Evolutionary conservation across 2,329 filamentous ascomycete species (phyloP).

Genomic region (Cytospora mali): DNA sequence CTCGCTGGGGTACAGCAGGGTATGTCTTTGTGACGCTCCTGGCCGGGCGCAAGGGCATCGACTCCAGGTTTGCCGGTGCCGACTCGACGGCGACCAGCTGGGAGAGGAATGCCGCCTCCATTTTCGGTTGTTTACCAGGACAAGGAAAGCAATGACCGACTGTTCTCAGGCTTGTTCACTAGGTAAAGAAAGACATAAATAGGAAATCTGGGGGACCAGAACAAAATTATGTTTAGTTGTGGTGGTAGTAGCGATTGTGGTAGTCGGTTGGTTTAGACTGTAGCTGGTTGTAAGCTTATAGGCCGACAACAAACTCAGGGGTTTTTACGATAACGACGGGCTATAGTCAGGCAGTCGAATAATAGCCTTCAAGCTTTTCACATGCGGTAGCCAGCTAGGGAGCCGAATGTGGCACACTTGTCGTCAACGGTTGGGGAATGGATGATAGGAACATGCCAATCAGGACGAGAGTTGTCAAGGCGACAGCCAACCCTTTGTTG

Average conservation of each 20-base stretch:
- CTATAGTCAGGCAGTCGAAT: too few species aligned
- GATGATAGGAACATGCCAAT: neutral
- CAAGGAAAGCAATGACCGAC: too few species aligned
- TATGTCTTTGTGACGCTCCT: slow-evolving; percentile 41
- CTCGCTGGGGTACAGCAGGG: slow-evolving; percentile 41
- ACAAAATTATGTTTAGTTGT: too few species aligned
- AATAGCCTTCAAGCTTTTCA: too few species aligned
- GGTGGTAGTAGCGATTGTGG: too few species aligned
- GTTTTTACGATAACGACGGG: too few species aligned
- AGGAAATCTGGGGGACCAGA: too few species aligned
- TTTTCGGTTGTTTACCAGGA: slow-evolving; percentile 22
- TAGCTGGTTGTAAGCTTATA: neutral
- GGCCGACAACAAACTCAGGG: too few species aligned
- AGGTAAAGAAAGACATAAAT: too few species aligned
- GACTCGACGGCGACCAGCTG: slow-evolving; percentile 40
- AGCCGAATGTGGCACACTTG: neutral
- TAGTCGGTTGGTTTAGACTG: too few species aligned
- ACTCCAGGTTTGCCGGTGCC: slow-evolving; percentile 27
- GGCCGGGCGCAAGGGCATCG: slow-evolving; percentile 36
- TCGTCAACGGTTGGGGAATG: neutral
- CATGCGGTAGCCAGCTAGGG: neutral
- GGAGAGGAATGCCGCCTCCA: slow-evolving; percentile 40
- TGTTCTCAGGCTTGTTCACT: neutral
- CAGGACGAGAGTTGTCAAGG: slow-evolving; percentile 1
- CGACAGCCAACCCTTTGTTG: too few species aligned